These are phyloP conservation scores for Aureoboletus auriporus DNA, from an alignment of 768 basidiomycete species.

Conservation along the genomic window DNA sequence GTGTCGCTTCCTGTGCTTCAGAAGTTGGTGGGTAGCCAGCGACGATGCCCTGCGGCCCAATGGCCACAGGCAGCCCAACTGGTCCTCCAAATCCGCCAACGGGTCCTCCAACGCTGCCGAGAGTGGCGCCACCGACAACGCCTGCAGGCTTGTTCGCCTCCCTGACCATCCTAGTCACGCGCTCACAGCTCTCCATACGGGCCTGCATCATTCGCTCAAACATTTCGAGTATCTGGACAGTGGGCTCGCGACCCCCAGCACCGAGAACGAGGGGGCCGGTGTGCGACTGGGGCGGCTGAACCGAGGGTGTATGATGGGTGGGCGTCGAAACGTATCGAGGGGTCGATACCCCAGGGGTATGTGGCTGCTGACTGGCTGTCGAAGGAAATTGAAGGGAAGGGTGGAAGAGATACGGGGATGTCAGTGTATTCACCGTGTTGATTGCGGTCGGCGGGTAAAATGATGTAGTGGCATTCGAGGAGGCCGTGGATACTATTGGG, in stretches of 20 bases:
- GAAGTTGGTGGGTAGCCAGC: constrained; percentile 10
- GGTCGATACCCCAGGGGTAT: constrained; percentile 7
- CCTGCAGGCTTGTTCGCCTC: constrained; percentile 24
- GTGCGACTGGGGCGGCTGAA: constrained; percentile 12
- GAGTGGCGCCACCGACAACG: constrained; percentile 5
- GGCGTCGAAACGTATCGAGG: constrained; percentile 11
- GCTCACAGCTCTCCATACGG: constrained; percentile 72
- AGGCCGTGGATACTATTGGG: constrained; percentile 10
- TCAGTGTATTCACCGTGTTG: constrained; percentile 29
- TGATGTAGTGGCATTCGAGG: constrained; percentile 17
- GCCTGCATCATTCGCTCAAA: constrained; percentile 71
- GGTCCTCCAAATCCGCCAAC: constrained; percentile 30
- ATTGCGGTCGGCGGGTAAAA: constrained; percentile 29
- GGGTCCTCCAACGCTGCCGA: constrained; percentile 26
- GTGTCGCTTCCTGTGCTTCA: constrained; percentile 5
- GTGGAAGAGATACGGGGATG: constrained; percentile 29
- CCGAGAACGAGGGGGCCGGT: constrained; percentile 27
- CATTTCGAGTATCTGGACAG: constrained; percentile 57
- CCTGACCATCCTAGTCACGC: constrained; percentile 54
- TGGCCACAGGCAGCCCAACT: constrained; percentile 17
- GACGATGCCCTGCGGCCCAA: constrained; percentile 20
- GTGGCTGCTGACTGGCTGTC: constrained; percentile 9
- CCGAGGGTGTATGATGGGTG: constrained; percentile 5
- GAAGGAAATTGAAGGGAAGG: constrained; percentile 26
- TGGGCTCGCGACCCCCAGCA: constrained; percentile 33